A percentile compares a stretch with the other conserved stretches of the same genome.
Evolutionary conservation across 257 asterid species (phyloP).

Genomic region (Salvia rosmarinus): DNA sequence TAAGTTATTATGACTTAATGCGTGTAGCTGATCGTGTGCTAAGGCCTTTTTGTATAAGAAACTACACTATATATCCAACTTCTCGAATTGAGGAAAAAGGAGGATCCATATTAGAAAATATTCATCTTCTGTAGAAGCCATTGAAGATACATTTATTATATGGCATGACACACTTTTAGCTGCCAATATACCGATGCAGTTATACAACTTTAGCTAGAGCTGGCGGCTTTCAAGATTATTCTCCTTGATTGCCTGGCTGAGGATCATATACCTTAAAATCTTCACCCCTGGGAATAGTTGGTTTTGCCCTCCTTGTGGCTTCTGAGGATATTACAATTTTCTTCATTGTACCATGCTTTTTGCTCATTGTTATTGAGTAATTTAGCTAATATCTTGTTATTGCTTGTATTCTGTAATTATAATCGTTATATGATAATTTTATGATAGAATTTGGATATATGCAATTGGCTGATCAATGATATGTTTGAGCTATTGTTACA

Average conservation of each 20-base stretch:
- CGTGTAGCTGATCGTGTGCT: neutral
- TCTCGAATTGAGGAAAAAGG: conserved; percentile 7
- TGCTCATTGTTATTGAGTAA: neutral
- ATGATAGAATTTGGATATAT: neutral
- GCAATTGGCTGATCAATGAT: neutral
- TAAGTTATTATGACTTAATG: conserved; percentile 12
- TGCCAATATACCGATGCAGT: neutral
- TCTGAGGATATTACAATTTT: conserved; percentile 6
- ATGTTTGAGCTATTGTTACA: neutral
- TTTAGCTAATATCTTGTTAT: conserved; percentile 1
- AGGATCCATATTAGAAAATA: neutral
- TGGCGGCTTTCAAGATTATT: neutral
- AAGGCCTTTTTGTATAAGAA: neutral
- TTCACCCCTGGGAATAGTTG: neutral
- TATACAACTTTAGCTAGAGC: neutral
- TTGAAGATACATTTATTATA: neutral
- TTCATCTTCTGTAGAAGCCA: neutral
- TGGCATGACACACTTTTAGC: neutral
- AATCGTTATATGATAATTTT: neutral
- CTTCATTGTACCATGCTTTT: neutral
- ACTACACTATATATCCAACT: neutral
- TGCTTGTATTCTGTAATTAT: conserved; percentile 11
- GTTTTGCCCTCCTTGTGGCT: neutral
- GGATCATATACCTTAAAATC: neutral
- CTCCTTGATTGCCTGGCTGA: conserved; percentile 2